Evolutionary conservation across 2,329 filamentous ascomycete species (phyloP), one percentile per base, ranked within the genome.

Genomic region (Fusarium sp.): DNA sequence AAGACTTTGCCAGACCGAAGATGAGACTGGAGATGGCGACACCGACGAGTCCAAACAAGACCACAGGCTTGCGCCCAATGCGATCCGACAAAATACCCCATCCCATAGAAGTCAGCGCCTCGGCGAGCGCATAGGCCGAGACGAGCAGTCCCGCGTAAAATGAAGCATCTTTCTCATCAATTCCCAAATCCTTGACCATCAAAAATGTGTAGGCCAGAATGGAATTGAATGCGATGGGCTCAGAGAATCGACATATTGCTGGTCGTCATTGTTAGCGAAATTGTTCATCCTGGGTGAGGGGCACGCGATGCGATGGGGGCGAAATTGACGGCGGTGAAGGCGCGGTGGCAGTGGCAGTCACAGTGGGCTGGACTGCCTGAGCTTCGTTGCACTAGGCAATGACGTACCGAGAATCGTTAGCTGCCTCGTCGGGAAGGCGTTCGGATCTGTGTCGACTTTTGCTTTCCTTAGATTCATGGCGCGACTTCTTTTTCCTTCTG

Each of bases 161-260:
- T 2, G 94, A 93, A 37, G 93, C 91, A 74, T 94, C 84, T 16
- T 84, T 84, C 10, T 86, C 81, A 44, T 90, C 85, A 25, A 97
- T 90, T 64, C 91, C 90, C 73, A 97, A 97, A 4, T 88, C 89
- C 39, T 89, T 88, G 4, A 93, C 89, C 94, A 97, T 97, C 75
- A 93, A 89, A 2, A 94, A 94, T 2, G 97, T 86, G 79, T 97
- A 98, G 3, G 94, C 94, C 31, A 91, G 91, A 74, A 98, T 97
- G 18, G 93, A 97, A 79, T 97, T 97, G 77, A 97, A 86, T 1
- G 94, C 94, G 1, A 94, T 97, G 82, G 97, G 94, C 78, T 98
- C 94, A 57, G 91, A 91, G 26, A 98, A 74, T 34, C 72, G 72
- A 58, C 72, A 74, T 74, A 74, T 74, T 65, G 70, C 72, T 74